phyloP scores from a whole-genome alignment of 2,329 filamentous ascomycete species.

The Conoideocrella luteorostrata region DNA sequence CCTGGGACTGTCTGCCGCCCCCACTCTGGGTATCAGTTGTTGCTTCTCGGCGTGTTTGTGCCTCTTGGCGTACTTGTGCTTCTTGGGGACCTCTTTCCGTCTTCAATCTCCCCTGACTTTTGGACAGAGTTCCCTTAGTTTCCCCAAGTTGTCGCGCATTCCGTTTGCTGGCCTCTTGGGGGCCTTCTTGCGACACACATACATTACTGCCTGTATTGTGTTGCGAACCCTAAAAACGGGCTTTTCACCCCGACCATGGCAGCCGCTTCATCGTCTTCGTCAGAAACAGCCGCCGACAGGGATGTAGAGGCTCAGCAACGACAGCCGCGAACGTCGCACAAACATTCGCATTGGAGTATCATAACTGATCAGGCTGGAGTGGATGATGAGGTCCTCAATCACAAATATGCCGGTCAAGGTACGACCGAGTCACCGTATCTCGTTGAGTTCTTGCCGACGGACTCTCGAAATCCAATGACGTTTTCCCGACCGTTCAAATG shows the following conservation, averaged over 20 bases:
- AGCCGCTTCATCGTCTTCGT: constrained; percentile 1
- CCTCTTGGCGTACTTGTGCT: no score
- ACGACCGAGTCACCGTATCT: constrained; percentile 61
- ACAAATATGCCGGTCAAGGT: constrained; percentile 53
- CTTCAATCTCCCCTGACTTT: no score
- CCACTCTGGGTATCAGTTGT: no score
- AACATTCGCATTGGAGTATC: constrained; percentile 41
- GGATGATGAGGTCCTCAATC: constrained; percentile 48
- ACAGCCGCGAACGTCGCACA: constrained; percentile 17
- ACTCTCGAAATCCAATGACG: constrained; percentile 60
- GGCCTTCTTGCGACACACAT: neutral
- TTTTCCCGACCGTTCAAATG: constrained; percentile 56
- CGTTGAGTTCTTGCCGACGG: constrained; percentile 61
- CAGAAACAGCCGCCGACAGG: constrained; percentile 19
- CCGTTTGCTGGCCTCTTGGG: no score
- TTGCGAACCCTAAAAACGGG: neutral
- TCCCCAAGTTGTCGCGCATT: no score
- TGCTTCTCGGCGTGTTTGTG: no score
- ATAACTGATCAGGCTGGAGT: constrained; percentile 53
- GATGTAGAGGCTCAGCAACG: constrained; percentile 38
- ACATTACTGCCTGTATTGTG: no score
- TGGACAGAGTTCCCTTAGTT: no score
- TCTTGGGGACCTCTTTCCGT: no score
- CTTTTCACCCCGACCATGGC: constrained; percentile 7
- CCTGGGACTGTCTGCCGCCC: no score